Evolutionary conservation across 495 filamentous ascomycete genomes (phyloP).

Genomic region (Cudoniella acicularis): DNA sequence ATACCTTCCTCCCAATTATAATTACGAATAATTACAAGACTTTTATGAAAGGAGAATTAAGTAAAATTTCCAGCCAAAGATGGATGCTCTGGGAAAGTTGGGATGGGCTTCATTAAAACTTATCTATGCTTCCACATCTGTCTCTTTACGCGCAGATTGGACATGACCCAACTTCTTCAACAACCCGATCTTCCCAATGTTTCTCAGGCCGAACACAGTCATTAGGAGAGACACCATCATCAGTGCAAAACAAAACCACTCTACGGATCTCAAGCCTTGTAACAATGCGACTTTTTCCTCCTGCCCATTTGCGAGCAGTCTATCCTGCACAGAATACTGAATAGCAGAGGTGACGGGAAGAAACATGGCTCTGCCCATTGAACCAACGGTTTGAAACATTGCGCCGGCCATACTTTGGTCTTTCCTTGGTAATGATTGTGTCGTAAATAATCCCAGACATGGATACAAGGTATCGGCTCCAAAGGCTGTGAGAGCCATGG

Average conservation of each 20-base stretch:
- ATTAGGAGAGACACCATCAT: conserved; percentile 2
- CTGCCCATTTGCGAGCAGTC: conserved; percentile 35
- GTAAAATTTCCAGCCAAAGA: too few relatives aligned
- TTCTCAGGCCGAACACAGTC: conserved; percentile 21
- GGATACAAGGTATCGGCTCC: conserved; percentile 59
- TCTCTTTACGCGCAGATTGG: conserved; percentile 11
- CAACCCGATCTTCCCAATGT: conserved; percentile 28
- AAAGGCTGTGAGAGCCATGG: conserved; percentile 55
- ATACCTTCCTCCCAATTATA: too few relatives aligned
- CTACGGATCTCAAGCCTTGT: conserved; percentile 46
- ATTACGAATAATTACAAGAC: too few relatives aligned
- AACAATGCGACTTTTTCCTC: conserved; percentile 41
- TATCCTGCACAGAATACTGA: conserved; percentile 50
- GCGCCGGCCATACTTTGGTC: conserved; percentile 60
- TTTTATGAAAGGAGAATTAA: too few relatives aligned
- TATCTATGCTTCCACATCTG: neutral
- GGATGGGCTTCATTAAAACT: too few relatives aligned
- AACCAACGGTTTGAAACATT: conserved; percentile 55
- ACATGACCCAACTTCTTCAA: conserved; percentile 22
- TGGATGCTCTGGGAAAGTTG: too few relatives aligned
- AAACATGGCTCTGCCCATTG: conserved; percentile 53
- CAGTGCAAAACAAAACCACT: conserved; percentile 49
- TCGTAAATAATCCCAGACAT: conserved; percentile 55
- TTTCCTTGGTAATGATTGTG: conserved; percentile 50
- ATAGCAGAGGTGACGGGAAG: conserved; percentile 55